Conservation (phyloP, 2,329 filamentous ascomycete species). For the Albifimbria verrucaria region DNA sequence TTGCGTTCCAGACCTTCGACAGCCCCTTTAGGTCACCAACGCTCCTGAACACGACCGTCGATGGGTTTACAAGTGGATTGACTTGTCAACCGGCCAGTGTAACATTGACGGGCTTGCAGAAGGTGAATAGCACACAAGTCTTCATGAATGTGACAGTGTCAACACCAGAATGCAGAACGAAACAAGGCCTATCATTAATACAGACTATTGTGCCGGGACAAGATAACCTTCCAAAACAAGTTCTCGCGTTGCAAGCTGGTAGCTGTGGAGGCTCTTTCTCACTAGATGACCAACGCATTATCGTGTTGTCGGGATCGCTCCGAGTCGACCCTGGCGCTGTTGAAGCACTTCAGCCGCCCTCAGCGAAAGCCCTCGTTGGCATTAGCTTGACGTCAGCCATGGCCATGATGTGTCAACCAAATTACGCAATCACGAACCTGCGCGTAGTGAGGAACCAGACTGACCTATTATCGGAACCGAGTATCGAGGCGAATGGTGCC, state of each 20-base stretch:
- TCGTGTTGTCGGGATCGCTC: slow-evolving; percentile 14
- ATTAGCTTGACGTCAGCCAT: slow-evolving; percentile 5
- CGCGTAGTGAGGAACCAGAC: slow-evolving; percentile 14
- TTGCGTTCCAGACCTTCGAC: slow-evolving; percentile 32
- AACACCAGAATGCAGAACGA: slow-evolving; percentile 12
- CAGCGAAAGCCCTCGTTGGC: slow-evolving; percentile 8
- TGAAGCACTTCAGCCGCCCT: slow-evolving; percentile 5
- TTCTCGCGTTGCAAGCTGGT: slow-evolving; percentile 14
- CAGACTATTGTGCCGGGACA: slow-evolving; percentile 1
- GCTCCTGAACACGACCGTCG: slow-evolving; percentile 26
- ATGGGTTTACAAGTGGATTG: slow-evolving; percentile 29
- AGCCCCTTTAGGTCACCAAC: slow-evolving; percentile 16
- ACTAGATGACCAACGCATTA: slow-evolving; percentile 17
- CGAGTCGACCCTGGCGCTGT: slow-evolving; percentile 13
- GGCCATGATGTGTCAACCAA: slow-evolving; percentile 19
- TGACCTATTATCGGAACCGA: slow-evolving; percentile 9
- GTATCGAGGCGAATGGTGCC: not conserved
- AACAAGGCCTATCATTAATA: slow-evolving; percentile 12
- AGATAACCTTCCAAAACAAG: slow-evolving; percentile 10
- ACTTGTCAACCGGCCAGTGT: slow-evolving; percentile 26
- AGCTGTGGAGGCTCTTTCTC: slow-evolving; percentile 14
- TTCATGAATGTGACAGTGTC: slow-evolving; percentile 27
- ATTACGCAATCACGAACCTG: slow-evolving; percentile 14
- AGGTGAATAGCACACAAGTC: slow-evolving; percentile 11
- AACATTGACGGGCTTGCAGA: slow-evolving; percentile 19